Evolutionary conservation across 805 yeast genomes (phyloP).

Genomic region (Nadsonia fulvescens): DNA sequence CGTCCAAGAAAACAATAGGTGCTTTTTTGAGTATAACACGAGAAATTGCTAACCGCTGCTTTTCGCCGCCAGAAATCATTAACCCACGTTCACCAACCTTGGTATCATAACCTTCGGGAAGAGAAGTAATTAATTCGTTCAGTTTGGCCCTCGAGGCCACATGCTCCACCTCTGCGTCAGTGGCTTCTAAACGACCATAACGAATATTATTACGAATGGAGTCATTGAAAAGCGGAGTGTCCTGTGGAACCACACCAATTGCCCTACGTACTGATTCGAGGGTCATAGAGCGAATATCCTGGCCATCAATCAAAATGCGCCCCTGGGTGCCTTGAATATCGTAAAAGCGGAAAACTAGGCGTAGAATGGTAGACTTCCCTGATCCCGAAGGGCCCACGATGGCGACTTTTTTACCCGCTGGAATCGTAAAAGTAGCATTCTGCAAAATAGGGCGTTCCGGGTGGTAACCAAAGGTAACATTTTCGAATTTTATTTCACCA

Average conservation of each 20-base stretch:
- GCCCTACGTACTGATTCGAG: conserved; percentile 54
- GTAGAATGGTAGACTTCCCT: conserved; percentile 80
- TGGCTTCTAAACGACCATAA: conserved; percentile 63
- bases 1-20: conserved; percentile 87
- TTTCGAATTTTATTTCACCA: conserved; percentile 74
- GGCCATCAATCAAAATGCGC: conserved; percentile 70
- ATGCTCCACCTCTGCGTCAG: conserved; percentile 47
- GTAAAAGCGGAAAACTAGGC: conserved; percentile 75
- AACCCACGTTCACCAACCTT: conserved; percentile 91
- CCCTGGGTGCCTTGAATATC: conserved; percentile 72
- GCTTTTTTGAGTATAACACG: conserved; percentile 72
- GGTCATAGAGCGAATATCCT: conserved; percentile 60
- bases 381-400: conserved; percentile 94
- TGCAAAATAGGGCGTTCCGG: conserved; percentile 71
- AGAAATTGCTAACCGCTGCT: conserved; percentile 87
- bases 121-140: conserved; percentile 36
- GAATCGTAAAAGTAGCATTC: conserved; percentile 69
- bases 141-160: conserved; percentile 60
- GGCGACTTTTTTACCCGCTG: conserved; percentile 83
- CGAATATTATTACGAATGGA: conserved; percentile 73
- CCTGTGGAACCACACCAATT: conserved; percentile 94
- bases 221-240: conserved; percentile 88
- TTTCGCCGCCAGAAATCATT: conserved; percentile 99
- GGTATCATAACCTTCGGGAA: conserved; percentile 75
- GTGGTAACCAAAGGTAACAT: conserved; percentile 84